These are phyloP conservation scores for Purshia tridentata DNA, from an alignment of 306 rosid genomes.

Conservation along the genomic window DNA sequence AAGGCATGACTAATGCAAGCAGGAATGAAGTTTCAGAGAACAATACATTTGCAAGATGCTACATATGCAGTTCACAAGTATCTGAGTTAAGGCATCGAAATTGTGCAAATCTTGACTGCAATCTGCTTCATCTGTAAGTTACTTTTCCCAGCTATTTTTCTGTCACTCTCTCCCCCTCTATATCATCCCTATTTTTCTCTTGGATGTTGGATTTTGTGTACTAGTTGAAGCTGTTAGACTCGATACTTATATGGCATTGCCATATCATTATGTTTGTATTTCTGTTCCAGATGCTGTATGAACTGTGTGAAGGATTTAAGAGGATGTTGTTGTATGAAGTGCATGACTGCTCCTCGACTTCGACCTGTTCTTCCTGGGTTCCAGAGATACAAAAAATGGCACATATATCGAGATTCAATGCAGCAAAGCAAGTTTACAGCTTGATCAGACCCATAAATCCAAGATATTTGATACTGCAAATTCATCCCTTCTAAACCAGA, in stretches of 20 bases:
- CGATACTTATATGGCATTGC: neutral
- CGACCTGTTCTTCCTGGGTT: constrained; percentile 66
- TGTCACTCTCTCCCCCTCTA: constrained; percentile 9
- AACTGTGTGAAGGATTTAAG: constrained; percentile 55
- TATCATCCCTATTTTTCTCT: neutral
- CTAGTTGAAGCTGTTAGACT: neutral
- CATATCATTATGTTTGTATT: neutral
- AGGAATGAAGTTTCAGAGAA: constrained; percentile 31
- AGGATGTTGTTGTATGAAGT: constrained; percentile 76
- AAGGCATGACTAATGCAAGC: constrained; percentile 35
- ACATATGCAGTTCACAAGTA: constrained; percentile 57
- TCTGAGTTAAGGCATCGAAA: constrained; percentile 78
- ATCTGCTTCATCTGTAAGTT: constrained; percentile 81
- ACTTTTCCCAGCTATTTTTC: constrained; percentile 1
- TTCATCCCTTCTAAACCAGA: neutral
- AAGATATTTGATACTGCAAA: neutral
- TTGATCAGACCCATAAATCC: constrained; percentile 17
- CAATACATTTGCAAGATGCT: constrained; percentile 70
- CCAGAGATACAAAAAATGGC: constrained; percentile 81
- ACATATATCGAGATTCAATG: constrained; percentile 62
- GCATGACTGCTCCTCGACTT: constrained; percentile 78
- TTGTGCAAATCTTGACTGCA: constrained; percentile 95
- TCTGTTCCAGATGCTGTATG: constrained; percentile 68
- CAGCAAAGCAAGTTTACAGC: constrained; percentile 31
- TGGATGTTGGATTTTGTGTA: constrained; percentile 5